Conservation (phyloP, 1,284 basidiomycete species). For the Veloporphyrellus conicus region DNA sequence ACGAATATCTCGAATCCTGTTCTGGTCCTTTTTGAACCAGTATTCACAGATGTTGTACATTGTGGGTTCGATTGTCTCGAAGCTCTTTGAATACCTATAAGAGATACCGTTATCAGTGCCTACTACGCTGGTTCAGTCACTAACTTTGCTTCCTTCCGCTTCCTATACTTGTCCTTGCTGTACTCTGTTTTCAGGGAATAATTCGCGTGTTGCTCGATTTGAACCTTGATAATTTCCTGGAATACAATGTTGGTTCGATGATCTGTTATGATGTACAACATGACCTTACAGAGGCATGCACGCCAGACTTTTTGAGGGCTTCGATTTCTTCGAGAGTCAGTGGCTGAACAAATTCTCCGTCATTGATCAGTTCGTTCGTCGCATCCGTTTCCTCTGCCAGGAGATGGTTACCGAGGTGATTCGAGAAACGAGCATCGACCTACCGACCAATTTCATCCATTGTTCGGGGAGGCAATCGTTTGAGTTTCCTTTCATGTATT, state of each 20-base stretch:
- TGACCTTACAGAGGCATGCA: constrained; percentile 61
- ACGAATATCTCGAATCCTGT: constrained; percentile 80
- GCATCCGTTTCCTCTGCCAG: constrained; percentile 80
- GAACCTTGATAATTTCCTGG: constrained; percentile 88
- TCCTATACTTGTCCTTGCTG: constrained; percentile 94
- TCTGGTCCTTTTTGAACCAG: constrained; percentile 81
- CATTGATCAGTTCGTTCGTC: constrained; percentile 85
- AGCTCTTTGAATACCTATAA: constrained; percentile 79
- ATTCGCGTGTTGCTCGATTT: constrained; percentile 87
- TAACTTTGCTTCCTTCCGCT: constrained; percentile 92
- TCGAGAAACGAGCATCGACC: constrained; percentile 1
- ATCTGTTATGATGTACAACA: constrained; percentile 4
- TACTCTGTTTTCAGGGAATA: constrained; percentile 93
- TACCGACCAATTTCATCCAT: constrained; percentile 70
- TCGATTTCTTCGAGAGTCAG: constrained; percentile 79
- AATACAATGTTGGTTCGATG: constrained; percentile 12
- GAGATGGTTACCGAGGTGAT: constrained; percentile 9
- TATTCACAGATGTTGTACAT: constrained; percentile 85
- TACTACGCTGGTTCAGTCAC: constrained; percentile 20
- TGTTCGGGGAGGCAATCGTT: constrained; percentile 55
- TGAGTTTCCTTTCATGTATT: constrained; percentile 64
- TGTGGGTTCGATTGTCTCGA: constrained; percentile 87
- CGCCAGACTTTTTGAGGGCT: constrained; percentile 70
- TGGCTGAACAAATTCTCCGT: constrained; percentile 73
- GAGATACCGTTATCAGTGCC: constrained; percentile 7